A percentile compares a stretch with the other conserved stretches of the same genome.
These are phyloP conservation scores for Pachysandra terminalis DNA, from an alignment of 164 flowering plant genomes.

Conservation along the genomic window DNA sequence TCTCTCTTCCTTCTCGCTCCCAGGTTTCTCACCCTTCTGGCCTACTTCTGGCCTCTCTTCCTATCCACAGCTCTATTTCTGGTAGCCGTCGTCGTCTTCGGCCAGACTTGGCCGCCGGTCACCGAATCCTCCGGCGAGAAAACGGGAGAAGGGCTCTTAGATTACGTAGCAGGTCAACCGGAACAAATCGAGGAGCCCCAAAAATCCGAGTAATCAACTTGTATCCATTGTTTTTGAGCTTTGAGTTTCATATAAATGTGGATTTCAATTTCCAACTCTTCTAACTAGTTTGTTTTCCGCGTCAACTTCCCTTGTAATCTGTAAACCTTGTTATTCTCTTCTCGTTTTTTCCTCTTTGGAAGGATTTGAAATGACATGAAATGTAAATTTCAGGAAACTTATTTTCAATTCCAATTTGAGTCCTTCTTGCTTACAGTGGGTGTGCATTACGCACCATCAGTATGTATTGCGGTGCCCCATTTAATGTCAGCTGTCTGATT, in stretches of 20 bases:
- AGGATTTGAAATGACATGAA: background rate
- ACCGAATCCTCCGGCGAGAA: conserved; percentile 32
- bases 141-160: conserved; percentile 62
- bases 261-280: background rate
- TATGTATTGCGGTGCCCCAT: no score
- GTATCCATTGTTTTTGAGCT: background rate
- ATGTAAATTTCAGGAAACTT: background rate
- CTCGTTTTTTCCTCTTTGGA: no score
- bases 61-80: conserved; percentile 68
- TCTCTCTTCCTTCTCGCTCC: conserved; percentile 44
- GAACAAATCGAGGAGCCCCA: conserved; percentile 1
- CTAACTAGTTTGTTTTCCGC: background rate
- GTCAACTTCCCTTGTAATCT: background rate
- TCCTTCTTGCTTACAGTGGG: no score
- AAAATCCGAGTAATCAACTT: background rate
- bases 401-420: background rate
- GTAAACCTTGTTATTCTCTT: background rate
- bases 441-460: no score
- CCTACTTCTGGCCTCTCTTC: conserved; percentile 82
- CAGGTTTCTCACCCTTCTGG: conserved; percentile 41
- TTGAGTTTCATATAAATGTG: background rate
- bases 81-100: conserved; percentile 39
- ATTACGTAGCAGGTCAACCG: conserved; percentile 52
- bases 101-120: conserved; percentile 39
- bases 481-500: no score